Evolutionary conservation across 2,329 filamentous ascomycete genomes (phyloP), one percentile per base, ranked within the genome.

Genomic region (Cadophora sp.): DNA sequence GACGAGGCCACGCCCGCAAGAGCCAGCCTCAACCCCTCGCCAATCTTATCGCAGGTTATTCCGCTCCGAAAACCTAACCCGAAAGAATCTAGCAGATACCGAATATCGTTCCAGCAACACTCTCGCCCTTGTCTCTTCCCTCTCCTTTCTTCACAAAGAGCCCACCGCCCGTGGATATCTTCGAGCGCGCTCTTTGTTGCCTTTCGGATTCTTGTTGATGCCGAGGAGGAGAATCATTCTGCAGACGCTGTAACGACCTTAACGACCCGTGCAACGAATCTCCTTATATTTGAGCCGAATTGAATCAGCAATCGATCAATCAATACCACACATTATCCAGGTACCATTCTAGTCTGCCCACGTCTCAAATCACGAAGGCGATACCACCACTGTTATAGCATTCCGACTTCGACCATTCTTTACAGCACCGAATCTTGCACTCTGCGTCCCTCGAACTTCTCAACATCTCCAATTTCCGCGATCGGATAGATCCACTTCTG

Each of bases 231-330:
- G 59, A 37, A 68, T 26, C 61, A 65, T 62, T 56, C 61, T 59
- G 60, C 60, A 66, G 55, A 68, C 65, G 46, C 63, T 70, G 56
- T 72, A 72, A 77, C 74, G 73, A 76, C 70, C 55, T 73, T 77
- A 73, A 77, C 75, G 75, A 76, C 73, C 69, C 65, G 67, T 74
- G 69, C 68, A 69, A 77, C 75, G 76, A 77, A 76, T 77, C 75
- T 76, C 74, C 70, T 76, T 76, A 73, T 72, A 71, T 73, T 69
- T 64, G 62, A 69, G 48, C 66, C 61, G 46, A 66, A 58, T 67
- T 66, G 31, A 37, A 19, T 55, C 51, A 31, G 26, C 27, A 29
- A 51, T 4, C 24, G 7, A 19, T 29, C 59, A 62, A 51, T 53
- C 60, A 56, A 56, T 56, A 64, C 31, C 50, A 55, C 29, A 19